These are phyloP conservation scores for Dichotomocladium elegans DNA, from an alignment of 371 early-diverging fungal species.

Conservation along the genomic window DNA sequence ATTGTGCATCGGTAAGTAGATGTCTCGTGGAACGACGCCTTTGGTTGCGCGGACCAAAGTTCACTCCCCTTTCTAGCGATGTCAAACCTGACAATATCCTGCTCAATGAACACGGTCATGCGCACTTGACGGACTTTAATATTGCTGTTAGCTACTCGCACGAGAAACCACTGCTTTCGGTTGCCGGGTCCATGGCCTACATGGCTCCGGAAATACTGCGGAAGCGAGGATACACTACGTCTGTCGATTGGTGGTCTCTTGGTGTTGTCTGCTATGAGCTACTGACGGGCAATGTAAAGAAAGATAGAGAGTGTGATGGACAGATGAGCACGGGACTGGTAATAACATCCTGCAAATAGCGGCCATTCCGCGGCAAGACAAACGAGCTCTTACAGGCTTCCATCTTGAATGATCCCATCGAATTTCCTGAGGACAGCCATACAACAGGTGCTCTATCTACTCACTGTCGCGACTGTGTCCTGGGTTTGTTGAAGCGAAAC, in stretches of 20 bases:
- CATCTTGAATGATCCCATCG: conserved; percentile 55
- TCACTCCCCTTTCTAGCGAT: conserved; percentile 46
- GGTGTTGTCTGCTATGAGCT: conserved; percentile 84
- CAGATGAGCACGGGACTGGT: neutral
- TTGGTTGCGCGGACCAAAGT: neutral
- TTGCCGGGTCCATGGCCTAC: conserved; percentile 74
- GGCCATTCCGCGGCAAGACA: conserved; percentile 82
- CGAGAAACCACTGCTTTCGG: conserved; percentile 53
- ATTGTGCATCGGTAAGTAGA: conserved; percentile 54
- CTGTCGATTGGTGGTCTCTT: conserved; percentile 87
- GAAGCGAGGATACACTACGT: conserved; percentile 61
- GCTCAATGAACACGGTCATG: conserved; percentile 78
- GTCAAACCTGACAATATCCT: conserved; percentile 90
- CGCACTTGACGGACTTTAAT: conserved; percentile 86
- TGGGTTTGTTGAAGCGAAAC: conserved; percentile 56
- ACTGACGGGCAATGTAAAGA: conserved; percentile 63
- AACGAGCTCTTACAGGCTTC: conserved; percentile 71
- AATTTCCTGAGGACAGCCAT: conserved; percentile 55
- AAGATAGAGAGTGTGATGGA: too few relatives aligned
- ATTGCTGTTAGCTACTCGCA: conserved; percentile 66
- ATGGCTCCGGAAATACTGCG: conserved; percentile 76
- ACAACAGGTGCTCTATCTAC: conserved; percentile 44
- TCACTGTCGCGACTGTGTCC: conserved; percentile 55
- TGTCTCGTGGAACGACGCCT: neutral
- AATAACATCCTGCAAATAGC: conserved; percentile 31